Evolutionary conservation across 305 asterid species (phyloP).

Genomic region (Rubia peregrina): DNA sequence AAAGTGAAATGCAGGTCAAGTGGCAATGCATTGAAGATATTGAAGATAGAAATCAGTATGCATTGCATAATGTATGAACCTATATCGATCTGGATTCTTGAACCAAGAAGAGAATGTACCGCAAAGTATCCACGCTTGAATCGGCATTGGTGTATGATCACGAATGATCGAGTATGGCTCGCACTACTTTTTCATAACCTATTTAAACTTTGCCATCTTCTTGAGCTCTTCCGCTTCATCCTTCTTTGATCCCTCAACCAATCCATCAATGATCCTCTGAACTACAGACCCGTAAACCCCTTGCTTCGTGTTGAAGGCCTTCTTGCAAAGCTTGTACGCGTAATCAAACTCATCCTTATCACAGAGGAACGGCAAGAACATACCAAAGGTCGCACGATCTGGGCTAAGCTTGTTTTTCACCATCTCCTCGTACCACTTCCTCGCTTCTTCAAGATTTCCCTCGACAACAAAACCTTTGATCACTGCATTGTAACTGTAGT

Average conservation of each 20-base stretch:
- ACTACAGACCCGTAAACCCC: conserved; percentile 13
- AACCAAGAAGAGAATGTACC: background rate
- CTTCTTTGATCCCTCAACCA: conserved; percentile 27
- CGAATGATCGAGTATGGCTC: background rate
- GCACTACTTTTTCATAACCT: background rate
- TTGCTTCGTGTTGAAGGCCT: conserved; percentile 16
- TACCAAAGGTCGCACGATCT: conserved; percentile 23
- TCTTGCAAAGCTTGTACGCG: conserved; percentile 36
- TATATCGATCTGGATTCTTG: background rate
- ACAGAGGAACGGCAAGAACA: conserved; percentile 32
- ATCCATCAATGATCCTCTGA: conserved; percentile 29
- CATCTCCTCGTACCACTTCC: conserved; percentile 33
- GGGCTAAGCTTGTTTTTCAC: conserved; percentile 23
- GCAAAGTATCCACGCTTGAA: background rate
- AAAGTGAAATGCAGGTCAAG: too few relatives aligned
- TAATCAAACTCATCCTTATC: conserved; percentile 27
- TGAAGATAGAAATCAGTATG: background rate
- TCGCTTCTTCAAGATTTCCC: conserved; percentile 35
- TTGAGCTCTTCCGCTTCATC: conserved; percentile 33
- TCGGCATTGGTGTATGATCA: background rate
- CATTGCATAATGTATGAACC: background rate
- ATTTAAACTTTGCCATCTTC: conserved; percentile 20
- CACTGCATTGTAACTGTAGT: conserved; percentile 30
- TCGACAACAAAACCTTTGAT: conserved; percentile 29
- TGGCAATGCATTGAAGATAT: background rate